Evolutionary conservation across 139 green algal genomes (phyloP).

Genomic region (Chlamydomonas applanata): DNA sequence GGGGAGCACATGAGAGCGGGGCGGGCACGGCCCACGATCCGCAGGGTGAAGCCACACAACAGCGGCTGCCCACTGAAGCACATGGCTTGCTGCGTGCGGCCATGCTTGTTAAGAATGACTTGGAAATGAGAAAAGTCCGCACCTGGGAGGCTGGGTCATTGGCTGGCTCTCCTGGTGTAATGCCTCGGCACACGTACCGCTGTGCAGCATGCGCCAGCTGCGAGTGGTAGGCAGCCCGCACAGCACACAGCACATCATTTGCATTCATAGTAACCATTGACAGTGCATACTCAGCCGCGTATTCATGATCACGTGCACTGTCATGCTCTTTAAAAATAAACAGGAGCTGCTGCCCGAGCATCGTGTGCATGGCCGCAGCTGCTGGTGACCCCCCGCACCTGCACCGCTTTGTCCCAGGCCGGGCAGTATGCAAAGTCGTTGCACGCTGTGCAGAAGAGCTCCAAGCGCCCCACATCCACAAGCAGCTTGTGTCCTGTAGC

Average conservation of each 20-base stretch:
- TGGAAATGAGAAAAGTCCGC: too few relatives aligned
- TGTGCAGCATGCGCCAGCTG: slow-evolving; percentile 17
- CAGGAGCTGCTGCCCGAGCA: too few relatives aligned
- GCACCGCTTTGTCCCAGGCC: slow-evolving; percentile 56
- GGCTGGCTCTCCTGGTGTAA: slow-evolving; percentile 4
- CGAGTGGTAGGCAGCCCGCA: not conserved
- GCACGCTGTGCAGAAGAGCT: slow-evolving; percentile 78
- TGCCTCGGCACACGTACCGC: slow-evolving; percentile 12
- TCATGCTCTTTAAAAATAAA: too few relatives aligned
- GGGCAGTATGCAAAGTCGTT: slow-evolving; percentile 67
- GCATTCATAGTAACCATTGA: not conserved
- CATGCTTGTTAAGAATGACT: too few relatives aligned
- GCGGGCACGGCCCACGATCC: too few relatives aligned
- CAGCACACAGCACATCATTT: not conserved
- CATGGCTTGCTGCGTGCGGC: too few relatives aligned
- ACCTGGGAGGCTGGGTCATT: slow-evolving; percentile 25
- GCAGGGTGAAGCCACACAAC: too few relatives aligned
- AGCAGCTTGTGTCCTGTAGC: slow-evolving; percentile 48
- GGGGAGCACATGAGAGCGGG: too few relatives aligned
- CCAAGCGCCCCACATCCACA: slow-evolving; percentile 54
- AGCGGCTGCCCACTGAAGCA: too few relatives aligned
- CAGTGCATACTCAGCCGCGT: not conserved
- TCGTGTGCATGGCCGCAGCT: too few relatives aligned
- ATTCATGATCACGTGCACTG: too few relatives aligned
- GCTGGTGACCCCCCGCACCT: slow-evolving; percentile 14